Conservation (phyloP, 768 basidiomycete species). For the Xanthoconium stramineum region DNA sequence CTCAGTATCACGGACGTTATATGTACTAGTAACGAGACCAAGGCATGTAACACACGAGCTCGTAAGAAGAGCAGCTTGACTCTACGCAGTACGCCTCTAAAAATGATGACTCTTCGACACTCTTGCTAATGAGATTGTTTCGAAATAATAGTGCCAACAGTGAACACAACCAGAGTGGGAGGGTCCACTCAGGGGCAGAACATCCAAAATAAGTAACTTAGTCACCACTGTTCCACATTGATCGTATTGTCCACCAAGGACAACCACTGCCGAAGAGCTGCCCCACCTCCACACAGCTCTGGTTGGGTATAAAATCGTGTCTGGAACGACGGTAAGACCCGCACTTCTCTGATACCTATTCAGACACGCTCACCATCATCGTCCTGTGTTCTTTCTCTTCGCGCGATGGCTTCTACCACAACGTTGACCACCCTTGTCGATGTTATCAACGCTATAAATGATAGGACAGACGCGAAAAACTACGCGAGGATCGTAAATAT, state of each 20-base stretch:
- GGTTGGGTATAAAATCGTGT: neutral
- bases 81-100: too few relatives aligned
- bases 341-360: neutral
- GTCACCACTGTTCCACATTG: neutral
- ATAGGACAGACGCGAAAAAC: neutral
- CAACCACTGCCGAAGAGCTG: neutral
- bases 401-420: neutral
- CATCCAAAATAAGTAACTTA: neutral
- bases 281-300: neutral
- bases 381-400: neutral
- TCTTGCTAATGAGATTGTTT: too few relatives aligned
- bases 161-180: too few relatives aligned
- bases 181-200: too few relatives aligned
- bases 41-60: too few relatives aligned
- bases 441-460: neutral
- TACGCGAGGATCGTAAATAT: slow-evolving; percentile 1
- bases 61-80: too few relatives aligned
- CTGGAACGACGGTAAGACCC: neutral
- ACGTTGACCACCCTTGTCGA: neutral
- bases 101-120: too few relatives aligned
- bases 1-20: too few relatives aligned
- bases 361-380: neutral
- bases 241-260: neutral
- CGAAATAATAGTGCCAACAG: too few relatives aligned
- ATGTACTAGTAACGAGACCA: too few relatives aligned